Evolutionary conservation across 73 alveolate species (phyloP), one percentile per base, ranked within the genome.

Genomic region (Uronychia setigera): DNA sequence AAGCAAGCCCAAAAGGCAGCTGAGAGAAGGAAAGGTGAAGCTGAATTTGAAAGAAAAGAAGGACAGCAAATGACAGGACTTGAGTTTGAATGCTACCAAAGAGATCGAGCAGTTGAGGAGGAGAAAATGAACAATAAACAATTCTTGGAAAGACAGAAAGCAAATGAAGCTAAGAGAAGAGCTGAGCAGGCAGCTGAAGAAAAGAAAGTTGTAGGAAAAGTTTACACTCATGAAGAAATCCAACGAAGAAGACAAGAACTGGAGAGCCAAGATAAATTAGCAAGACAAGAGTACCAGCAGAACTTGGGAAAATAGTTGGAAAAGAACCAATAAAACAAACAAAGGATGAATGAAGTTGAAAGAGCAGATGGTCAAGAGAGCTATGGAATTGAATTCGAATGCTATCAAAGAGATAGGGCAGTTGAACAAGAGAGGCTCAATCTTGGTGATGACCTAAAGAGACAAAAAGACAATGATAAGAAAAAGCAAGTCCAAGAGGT

Each of bases 1-100:
- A 46, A 46, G 67, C 67, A 46, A 46, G 67, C 67, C n/a, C n/a
- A 46, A 46, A 46, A 46, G 67, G 67, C 67, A 46, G 67, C 67
- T 19, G n/a, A 46, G 67, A 46, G 19, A 19, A 46, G 19, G 67
- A 5, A 46, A 19, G n/a, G 19, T 11, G 67, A 46, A 19, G n/a
- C 5, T 46, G n/a, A 46, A 11, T 11, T 46, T 5, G 67, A 46
- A 19, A 46, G 67, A 46, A 19, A 5, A 11, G 67, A 46, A 11
- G 67, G n/a, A 11, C 67, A 46, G 19, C n/a, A 19, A 46, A 46
- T 46, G 67, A 46, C 67, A 11, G 67, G 67, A 46, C 5, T 46
- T 46, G 67, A 46, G 67, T 46, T 46, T 46, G 67, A 46, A 19
- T 46, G 67, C 67, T 46, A 46, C 67, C 67, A 46, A 46, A 46